phyloP scores from a whole-genome alignment of 1,284 basidiomycete species.

The Cutaneotrichosporon daszewskae region DNA sequence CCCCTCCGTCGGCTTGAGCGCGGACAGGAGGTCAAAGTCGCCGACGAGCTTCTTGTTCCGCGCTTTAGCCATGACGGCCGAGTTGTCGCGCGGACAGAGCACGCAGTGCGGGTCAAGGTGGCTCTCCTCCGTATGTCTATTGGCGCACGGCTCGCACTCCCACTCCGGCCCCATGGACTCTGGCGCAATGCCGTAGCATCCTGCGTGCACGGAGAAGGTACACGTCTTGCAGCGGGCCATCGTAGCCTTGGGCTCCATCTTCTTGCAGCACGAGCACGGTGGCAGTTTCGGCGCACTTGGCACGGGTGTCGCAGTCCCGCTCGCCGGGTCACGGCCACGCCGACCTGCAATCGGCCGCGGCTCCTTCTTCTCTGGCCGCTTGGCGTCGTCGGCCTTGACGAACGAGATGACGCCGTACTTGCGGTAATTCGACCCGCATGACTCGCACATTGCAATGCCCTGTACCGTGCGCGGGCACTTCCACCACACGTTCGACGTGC shows the following conservation, averaged over 20 bases:
- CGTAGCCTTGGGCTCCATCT: slow-evolving; percentile 64
- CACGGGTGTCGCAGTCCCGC: slow-evolving; percentile 36
- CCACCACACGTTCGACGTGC: slow-evolving; percentile 74
- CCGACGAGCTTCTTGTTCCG: slow-evolving; percentile 47
- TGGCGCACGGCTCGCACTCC: slow-evolving; percentile 78
- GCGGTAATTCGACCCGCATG: slow-evolving; percentile 67
- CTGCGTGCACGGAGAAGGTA: slow-evolving; percentile 65
- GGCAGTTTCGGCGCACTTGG: slow-evolving; percentile 54
- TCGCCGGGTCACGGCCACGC: slow-evolving; percentile 51
- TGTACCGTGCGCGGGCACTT: slow-evolving; percentile 69
- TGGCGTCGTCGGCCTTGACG: slow-evolving; percentile 39
- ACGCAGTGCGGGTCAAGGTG: slow-evolving; percentile 54
- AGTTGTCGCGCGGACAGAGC: slow-evolving; percentile 41
- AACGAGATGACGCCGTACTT: slow-evolving; percentile 69
- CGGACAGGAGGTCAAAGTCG: slow-evolving; percentile 67
- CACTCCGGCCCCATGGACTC: slow-evolving; percentile 61
- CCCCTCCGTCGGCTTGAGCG: slow-evolving; percentile 88
- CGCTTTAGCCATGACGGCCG: slow-evolving; percentile 8
- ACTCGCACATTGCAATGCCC: slow-evolving; percentile 67
- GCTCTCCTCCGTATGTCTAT: slow-evolving; percentile 68
- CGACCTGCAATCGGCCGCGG: slow-evolving; percentile 56
- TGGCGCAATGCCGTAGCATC: slow-evolving; percentile 63
- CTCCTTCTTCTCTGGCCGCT: slow-evolving; percentile 28
- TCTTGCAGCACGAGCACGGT: slow-evolving; percentile 68
- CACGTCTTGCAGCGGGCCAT: slow-evolving; percentile 76